phyloP scores from a whole-genome alignment of 768 basidiomycete species.

The Scleroderma citrinum region DNA sequence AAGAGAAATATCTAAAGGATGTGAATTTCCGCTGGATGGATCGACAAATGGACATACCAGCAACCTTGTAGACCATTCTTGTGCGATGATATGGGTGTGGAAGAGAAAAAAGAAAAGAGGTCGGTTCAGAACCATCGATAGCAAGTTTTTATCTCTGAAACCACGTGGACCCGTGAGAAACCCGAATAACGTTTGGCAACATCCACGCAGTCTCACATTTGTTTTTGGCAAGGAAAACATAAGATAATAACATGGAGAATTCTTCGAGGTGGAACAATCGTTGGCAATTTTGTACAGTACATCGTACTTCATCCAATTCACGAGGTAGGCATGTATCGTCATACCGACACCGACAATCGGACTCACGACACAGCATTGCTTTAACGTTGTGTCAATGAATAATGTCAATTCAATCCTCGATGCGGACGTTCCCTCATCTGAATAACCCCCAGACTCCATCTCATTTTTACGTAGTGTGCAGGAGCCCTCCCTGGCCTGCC shows the following conservation, averaged over 20 bases:
- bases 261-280: too few relatives aligned
- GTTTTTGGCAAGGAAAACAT: constrained; percentile 2
- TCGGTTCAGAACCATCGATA: constrained; percentile 11
- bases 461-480: too few relatives aligned
- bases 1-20: constrained; percentile 74
- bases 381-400: not conserved
- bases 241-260: not conserved
- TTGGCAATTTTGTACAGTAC: too few relatives aligned
- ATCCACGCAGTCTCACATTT: not conserved
- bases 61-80: constrained; percentile 84
- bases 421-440: too few relatives aligned
- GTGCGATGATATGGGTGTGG: constrained; percentile 9
- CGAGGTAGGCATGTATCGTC: not conserved
- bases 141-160: constrained; percentile 27
- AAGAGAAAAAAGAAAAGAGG: constrained; percentile 21
- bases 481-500: too few relatives aligned
- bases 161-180: constrained; percentile 21
- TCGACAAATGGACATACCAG: constrained; percentile 44
- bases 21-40: not conserved
- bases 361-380: not conserved
- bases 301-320: too few relatives aligned
- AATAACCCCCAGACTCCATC: too few relatives aligned
- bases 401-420: too few relatives aligned
- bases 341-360: not conserved
- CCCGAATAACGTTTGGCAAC: constrained; percentile 20